Base-by-base conservation (phyloP, 202 grass and related monocot species). In the Bolboschoenoplectus hybrid region DNA sequence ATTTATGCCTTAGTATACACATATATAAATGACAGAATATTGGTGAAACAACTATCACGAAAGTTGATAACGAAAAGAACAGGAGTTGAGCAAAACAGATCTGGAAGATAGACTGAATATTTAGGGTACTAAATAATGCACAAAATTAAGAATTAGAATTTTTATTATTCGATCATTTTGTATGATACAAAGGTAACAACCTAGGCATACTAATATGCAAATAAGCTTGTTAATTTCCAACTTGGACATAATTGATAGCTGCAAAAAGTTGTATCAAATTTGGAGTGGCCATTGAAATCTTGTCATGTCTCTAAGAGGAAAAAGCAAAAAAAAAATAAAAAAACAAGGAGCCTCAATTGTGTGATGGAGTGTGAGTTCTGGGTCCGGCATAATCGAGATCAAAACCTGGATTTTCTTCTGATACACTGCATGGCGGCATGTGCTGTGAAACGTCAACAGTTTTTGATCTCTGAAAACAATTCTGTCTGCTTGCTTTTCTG, bases 371-470 rank as follows among this genome's bases (percentile, higher is more conserved):
- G 14, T 90, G 91, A 35, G 88, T 89, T 91, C 64, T 91, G 65
- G 92, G 92, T 70, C 86, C 71, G 77, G 68, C 87, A 72, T 97
- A 97, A 84, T 97, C 88, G 61, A 93, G 86, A 94, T 97, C 80
- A 86, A 97, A 91, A 74, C 85, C 88, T 83, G 89, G 81, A 84
- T 92, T 85, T 57, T 66, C 85, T 63, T 53, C 67, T 63, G 82
- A 70, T 61, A 85, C 50, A 39, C 49, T 53, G 63, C 53, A 88
- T 32, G 61, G 77, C 65, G 83, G 56, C 70, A 84, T 85, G 35
- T 7, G 83, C 39, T 55, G 86, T 84, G 80, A 92, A 83, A 85
- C 89, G 86, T 72, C 58, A 19, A 47, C 64, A 73, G 71, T 19
- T 83, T 81, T 84, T 71, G 77, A 81, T 69, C 85, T 89, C 85